These are phyloP conservation scores for Solanum pinnatisectum DNA, from an alignment of 257 asterid genomes.

Conservation along the genomic window DNA sequence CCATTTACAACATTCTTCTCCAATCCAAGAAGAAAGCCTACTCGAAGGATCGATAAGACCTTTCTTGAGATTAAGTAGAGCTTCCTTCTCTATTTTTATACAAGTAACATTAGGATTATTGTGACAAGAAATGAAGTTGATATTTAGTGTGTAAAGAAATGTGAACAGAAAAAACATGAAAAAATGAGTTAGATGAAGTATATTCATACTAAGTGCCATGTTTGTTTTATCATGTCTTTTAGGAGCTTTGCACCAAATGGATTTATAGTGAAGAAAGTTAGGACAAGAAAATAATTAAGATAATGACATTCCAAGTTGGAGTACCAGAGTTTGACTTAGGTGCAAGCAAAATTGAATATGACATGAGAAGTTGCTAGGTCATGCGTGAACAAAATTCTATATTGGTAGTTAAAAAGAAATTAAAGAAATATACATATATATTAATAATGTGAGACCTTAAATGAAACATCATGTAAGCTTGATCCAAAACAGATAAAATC, in stretches of 20 bases:
- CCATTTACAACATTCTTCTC: slow-evolving; percentile 23
- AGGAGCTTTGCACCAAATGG: background rate
- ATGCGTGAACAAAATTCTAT: background rate
- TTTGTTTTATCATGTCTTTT: background rate
- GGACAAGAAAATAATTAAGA: background rate
- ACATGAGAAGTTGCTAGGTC: background rate
- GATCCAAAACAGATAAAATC: background rate
- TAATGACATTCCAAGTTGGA: background rate
- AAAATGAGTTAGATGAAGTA: background rate
- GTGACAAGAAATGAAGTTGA: background rate
- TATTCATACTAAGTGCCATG: background rate
- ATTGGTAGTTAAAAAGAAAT: background rate
- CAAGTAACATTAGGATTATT: background rate
- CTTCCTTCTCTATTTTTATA: slow-evolving; percentile 3
- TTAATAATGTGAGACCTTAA: background rate
- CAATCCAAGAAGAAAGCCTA: slow-evolving; percentile 16
- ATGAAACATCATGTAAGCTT: background rate
- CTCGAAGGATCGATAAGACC: slow-evolving; percentile 3
- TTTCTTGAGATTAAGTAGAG: slow-evolving; percentile 7
- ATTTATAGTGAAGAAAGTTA: background rate
- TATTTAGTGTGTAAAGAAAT: background rate
- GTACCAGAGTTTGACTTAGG: background rate
- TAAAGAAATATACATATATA: background rate
- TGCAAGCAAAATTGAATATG: background rate
- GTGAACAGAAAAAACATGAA: background rate